These are phyloP conservation scores for Lecanicillium sp. DNA, from an alignment of 2,329 filamentous ascomycete genomes.

Conservation along the genomic window DNA sequence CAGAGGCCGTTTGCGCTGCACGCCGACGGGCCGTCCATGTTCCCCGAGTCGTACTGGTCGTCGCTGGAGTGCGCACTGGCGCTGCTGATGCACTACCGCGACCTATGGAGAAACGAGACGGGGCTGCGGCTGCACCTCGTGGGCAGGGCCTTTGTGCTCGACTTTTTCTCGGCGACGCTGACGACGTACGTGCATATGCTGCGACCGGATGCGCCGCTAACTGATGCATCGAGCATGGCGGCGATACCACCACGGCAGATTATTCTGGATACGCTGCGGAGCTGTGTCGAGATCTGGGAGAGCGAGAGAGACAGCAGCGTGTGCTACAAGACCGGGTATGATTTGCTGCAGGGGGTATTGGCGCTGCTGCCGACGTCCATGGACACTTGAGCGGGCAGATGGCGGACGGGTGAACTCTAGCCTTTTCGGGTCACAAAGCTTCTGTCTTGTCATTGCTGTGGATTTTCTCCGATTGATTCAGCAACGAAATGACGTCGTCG, in stretches of 20 bases:
- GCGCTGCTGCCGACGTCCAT: slow-evolving; percentile 21
- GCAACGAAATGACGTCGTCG: too few species aligned
- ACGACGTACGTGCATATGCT: slow-evolving; percentile 30
- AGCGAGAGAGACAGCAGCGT: slow-evolving; percentile 30
- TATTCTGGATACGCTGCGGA: slow-evolving; percentile 28
- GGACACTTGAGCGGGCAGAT: not conserved
- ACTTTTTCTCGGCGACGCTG: slow-evolving; percentile 31
- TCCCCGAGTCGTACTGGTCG: slow-evolving; percentile 31
- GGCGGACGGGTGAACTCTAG: too few species aligned
- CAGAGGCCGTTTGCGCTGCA: slow-evolving; percentile 31
- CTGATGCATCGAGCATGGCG: slow-evolving; percentile 21
- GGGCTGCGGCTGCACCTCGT: slow-evolving; percentile 25
- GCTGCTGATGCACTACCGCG: slow-evolving; percentile 30
- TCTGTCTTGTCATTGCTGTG: too few species aligned
- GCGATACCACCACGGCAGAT: slow-evolving; percentile 29
- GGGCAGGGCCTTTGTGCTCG: slow-evolving; percentile 28
- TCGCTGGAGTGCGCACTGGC: slow-evolving; percentile 32
- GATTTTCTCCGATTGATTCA: too few species aligned
- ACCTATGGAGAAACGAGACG: slow-evolving; percentile 27
- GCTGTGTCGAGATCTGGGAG: slow-evolving; percentile 31
- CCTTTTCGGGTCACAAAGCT: too few species aligned
- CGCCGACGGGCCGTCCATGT: slow-evolving; percentile 26
- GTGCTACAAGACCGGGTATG: slow-evolving; percentile 29
- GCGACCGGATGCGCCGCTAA: slow-evolving; percentile 28
- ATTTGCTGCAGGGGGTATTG: slow-evolving; percentile 25